Base-by-base conservation (phyloP, 2,329 filamentous ascomycete genomes). In the Myriosclerotinia curreyana region DNA sequence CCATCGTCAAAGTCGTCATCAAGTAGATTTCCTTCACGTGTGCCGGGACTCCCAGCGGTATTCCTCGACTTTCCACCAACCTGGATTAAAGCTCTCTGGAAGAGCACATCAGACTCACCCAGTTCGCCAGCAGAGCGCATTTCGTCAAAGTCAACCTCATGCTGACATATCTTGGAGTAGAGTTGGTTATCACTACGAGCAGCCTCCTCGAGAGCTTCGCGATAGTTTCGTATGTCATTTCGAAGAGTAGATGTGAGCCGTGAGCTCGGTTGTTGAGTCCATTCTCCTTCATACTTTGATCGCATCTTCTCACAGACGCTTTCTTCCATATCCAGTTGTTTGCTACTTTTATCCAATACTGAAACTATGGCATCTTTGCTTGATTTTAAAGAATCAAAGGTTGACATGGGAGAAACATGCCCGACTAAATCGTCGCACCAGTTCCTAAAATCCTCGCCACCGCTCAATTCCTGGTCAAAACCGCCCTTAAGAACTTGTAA, bases 301-400 rank as follows among this genome's bases (percentile, higher is more conserved):
- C 95, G 86, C 95, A 99, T 99, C 81, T 98, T 99, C 76, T 99
- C 95, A 75, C 95, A 99, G 0, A 98, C 91, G 64, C 91, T 96
- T 78, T 98, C 96, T 76, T 99, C 95, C 86, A 95, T 92, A 70
- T 99, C 95, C 50, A 99, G 79, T 72, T 96, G 90, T 75, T 96
- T 96, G 63, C 88, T 87, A 71, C 91, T 91, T 64, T 85, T 85
- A 64, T 97, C 92, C 64, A 99, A 77, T 3, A 86, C 84, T 3
- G 82, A 81, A 34, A 91, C 76, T 15, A 97, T 90, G 1, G 85
- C 82, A 22, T 90, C 84, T 75, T 94, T 96, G 71, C 95, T 90
- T 34, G 85, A 82, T 68, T 88, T 86, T 52, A 99, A 77, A 53
- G 85, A 83, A 50, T 96, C 91, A 69, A 99, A 92, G 3, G 92